A percentile compares a stretch with the other conserved stretches of the same genome.
Conservation (phyloP, 2,329 filamentous ascomycete species). For the Arthroderma sp. region DNA sequence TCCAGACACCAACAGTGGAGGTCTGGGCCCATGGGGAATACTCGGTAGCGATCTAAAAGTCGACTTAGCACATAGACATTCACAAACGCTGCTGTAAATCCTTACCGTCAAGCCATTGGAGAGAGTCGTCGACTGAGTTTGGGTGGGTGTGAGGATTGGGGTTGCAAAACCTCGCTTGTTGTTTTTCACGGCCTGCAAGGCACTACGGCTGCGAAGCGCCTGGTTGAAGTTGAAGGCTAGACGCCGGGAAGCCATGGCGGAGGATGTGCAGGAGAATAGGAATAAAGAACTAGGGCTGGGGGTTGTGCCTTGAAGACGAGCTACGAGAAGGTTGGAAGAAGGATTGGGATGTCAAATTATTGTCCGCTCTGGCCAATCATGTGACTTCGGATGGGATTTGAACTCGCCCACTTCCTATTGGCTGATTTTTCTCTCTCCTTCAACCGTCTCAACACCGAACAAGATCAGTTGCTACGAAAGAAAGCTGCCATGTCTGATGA, state of each 20-base stretch:
- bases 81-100: conserved; percentile 13
- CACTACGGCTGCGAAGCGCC: conserved; percentile 76
- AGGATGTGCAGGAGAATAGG: conserved; percentile 27
- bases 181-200: conserved; percentile 62
- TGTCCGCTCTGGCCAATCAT: conserved; percentile 31
- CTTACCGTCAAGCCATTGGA: conserved; percentile 89
- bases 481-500: no score
- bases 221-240: conserved; percentile 88
- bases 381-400: conserved; percentile 18
- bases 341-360: conserved; percentile 35
- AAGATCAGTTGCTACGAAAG: no score
- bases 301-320: conserved; percentile 8
- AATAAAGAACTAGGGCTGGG: conserved; percentile 31
- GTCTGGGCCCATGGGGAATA: conserved; percentile 98
- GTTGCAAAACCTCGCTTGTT: conserved; percentile 82
- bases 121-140: conserved; percentile 91
- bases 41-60: conserved; percentile 77
- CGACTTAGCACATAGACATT: conserved; percentile 19
- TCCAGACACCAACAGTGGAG: conserved; percentile 97
- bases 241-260: conserved; percentile 85
- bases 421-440: neutral
- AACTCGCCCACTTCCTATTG: neutral
- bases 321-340: conserved; percentile 28
- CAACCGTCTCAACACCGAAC: neutral
- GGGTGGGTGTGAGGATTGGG: conserved; percentile 52